These are phyloP conservation scores for Diaporthe sp. DNA, from an alignment of 2,329 filamentous ascomycete genomes.

Conservation along the genomic window DNA sequence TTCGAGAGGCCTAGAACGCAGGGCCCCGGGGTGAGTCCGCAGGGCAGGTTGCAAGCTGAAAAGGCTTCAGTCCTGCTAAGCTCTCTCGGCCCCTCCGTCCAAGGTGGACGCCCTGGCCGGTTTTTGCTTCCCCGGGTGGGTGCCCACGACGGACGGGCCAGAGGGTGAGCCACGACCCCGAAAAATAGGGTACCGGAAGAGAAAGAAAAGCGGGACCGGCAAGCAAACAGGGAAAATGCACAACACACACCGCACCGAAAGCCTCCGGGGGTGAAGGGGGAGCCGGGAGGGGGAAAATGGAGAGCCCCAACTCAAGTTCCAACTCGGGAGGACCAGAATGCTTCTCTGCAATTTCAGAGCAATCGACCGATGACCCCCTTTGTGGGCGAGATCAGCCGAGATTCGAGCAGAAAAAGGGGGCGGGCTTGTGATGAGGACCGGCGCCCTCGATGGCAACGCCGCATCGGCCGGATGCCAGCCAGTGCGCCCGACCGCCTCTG, in stretches of 20 bases:
- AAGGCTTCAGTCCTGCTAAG: slow-evolving; percentile 23
- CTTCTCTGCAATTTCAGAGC: slow-evolving; percentile 25
- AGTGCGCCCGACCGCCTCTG: slow-evolving; percentile 13
- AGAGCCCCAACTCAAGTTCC: background rate
- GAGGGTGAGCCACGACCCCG: background rate
- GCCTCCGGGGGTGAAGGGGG: background rate
- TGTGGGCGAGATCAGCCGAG: slow-evolving; percentile 29
- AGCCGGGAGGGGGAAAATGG: background rate
- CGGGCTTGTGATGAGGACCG: slow-evolving; percentile 26
- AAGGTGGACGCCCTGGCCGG: slow-evolving; percentile 10
- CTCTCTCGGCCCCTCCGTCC: slow-evolving; percentile 22
- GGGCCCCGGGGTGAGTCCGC: background rate
- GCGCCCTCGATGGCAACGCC: slow-evolving; percentile 2
- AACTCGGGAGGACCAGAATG: background rate
- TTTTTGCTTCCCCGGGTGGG: slow-evolving; percentile 17
- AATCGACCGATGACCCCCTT: slow-evolving; percentile 10
- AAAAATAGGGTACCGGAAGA: background rate
- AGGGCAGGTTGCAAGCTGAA: slow-evolving; percentile 9
- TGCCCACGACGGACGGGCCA: slow-evolving; percentile 14
- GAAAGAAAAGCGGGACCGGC: background rate
- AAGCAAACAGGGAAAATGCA: background rate
- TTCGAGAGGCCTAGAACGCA: background rate
- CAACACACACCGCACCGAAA: slow-evolving; percentile 8
- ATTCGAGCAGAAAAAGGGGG: slow-evolving; percentile 16
- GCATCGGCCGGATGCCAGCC: slow-evolving; percentile 19